Percentiles rank a stretch among this genome's conserved stretches.
Conservation (phyloP, 345 rosid species). For the Reutealis trisperma region DNA sequence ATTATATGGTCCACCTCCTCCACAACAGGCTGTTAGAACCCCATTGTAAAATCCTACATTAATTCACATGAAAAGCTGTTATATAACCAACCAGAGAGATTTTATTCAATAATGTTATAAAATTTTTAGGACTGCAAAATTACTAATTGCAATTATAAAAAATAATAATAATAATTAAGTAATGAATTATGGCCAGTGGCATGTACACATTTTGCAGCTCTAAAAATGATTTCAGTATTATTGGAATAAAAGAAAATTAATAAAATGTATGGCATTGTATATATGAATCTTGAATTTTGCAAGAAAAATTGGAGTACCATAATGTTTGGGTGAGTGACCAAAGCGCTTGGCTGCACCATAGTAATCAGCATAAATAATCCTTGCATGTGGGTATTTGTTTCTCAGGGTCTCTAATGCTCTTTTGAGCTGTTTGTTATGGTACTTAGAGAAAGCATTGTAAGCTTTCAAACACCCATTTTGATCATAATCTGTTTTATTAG, state of each 20-base stretch:
- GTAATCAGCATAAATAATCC: slow-evolving; percentile 28
- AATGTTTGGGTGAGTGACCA: slow-evolving; percentile 36
- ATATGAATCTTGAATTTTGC: too few species aligned
- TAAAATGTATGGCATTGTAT: too few species aligned
- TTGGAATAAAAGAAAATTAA: too few species aligned
- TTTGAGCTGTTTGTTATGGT: slow-evolving; percentile 53
- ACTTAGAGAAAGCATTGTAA: slow-evolving; percentile 47
- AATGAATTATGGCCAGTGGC: too few species aligned
- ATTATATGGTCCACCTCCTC: slow-evolving; percentile 69
- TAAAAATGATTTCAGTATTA: too few species aligned
- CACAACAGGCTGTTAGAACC: slow-evolving; percentile 55
- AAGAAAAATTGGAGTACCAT: slow-evolving; percentile 30
- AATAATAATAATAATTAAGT: too few species aligned
- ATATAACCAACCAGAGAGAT: too few species aligned
- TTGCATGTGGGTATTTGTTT: slow-evolving; percentile 48
- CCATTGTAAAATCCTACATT: slow-evolving; percentile 47
- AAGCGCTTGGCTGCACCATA: slow-evolving; percentile 14
- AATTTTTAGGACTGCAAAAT: too few species aligned
- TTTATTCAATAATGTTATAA: too few species aligned
- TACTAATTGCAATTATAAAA: too few species aligned
- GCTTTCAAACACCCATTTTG: slow-evolving; percentile 51
- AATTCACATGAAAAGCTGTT: too few species aligned
- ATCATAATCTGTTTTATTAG: slow-evolving; percentile 41
- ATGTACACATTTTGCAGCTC: too few species aligned
- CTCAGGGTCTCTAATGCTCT: slow-evolving; percentile 38